Evolutionary conservation across 345 rosid genomes (phyloP), one percentile per base, ranked within the genome.

Genomic region (Aquilaria yunnanensis): DNA sequence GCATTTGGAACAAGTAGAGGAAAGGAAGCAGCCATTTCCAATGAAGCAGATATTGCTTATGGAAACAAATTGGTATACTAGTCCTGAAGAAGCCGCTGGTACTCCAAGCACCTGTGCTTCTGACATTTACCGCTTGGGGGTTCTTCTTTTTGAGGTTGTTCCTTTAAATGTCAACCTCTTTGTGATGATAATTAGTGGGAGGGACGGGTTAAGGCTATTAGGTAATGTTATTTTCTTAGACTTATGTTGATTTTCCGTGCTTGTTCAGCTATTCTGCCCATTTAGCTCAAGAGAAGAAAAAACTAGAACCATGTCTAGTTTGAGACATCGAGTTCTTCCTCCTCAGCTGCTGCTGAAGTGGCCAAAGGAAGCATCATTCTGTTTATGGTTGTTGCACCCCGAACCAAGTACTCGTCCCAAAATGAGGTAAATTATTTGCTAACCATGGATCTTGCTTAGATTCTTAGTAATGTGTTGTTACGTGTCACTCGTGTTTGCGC

Each of bases 291-390:
- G 83, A 69, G 96, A 85, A 61, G 96, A 88, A 64, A 90, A 87
- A 78, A 75, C 85, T 60, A 74, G 77, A 76, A 94, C 91, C 37
- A 90, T 94, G 99, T 83, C 92, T 57, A 86, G 96, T 71, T 72
- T 94, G 78, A 82, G 95, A 76, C 96, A 94, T 76, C 92, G 99
- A 9, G 86, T 94, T 70, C 99, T 94, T 82, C 97, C 97, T 50
- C 88, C 96, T 64, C 96, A 85, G 63, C 67, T 94, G 77, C 78
- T 94, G 68, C 74, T 88, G 63, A 85, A 85, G 65, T 90, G 87
- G 81, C 85, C 97, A 3, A 94, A 90, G 78, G 95, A 90, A 80
- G 99, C 95, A 70, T 82, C 97, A 2, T 90, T 86, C 76, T 94
- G 99, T 81, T 66, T 94, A 71, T 94, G 89, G 99, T 66, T 94